Percentiles rank a stretch among this genome's conserved stretches.
These are phyloP conservation scores for Asparagopsis taxiformis DNA, from an alignment of 31 red algal genomes.

Conservation along the genomic window DNA sequence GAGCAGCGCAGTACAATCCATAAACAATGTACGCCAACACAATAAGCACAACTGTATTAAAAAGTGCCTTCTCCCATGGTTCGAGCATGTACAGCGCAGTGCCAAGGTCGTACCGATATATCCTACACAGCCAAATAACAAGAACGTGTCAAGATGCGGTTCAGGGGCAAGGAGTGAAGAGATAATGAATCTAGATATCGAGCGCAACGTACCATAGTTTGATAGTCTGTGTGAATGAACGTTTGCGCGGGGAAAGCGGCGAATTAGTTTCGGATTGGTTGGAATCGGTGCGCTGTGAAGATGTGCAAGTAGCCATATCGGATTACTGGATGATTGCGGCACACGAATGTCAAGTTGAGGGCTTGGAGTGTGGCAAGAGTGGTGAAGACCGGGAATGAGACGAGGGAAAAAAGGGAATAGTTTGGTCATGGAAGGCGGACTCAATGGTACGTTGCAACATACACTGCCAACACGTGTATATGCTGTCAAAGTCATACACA, in stretches of 20 bases:
- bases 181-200: neutral
- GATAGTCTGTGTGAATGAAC: constrained; percentile 19
- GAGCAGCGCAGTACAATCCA: constrained; percentile 28
- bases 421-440: no score
- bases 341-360: no score
- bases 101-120: constrained; percentile 64
- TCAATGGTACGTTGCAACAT: no score
- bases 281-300: no score
- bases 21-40: constrained; percentile 54
- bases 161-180: neutral
- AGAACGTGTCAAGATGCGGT: constrained; percentile 4
- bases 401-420: no score
- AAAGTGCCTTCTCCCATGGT: constrained; percentile 63
- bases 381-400: no score
- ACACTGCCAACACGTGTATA: no score
- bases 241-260: neutral
- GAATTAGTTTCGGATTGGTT: neutral
- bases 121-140: neutral
- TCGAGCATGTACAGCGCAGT: constrained; percentile 71
- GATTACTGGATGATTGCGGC: no score
- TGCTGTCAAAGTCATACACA: no score
- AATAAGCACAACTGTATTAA: constrained; percentile 42
- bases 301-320: no score
- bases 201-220: constrained; percentile 35
- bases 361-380: no score